These are phyloP conservation scores for Trichomonascus vanleenenianus DNA, from an alignment of 805 yeast genomes.

Conservation along the genomic window DNA sequence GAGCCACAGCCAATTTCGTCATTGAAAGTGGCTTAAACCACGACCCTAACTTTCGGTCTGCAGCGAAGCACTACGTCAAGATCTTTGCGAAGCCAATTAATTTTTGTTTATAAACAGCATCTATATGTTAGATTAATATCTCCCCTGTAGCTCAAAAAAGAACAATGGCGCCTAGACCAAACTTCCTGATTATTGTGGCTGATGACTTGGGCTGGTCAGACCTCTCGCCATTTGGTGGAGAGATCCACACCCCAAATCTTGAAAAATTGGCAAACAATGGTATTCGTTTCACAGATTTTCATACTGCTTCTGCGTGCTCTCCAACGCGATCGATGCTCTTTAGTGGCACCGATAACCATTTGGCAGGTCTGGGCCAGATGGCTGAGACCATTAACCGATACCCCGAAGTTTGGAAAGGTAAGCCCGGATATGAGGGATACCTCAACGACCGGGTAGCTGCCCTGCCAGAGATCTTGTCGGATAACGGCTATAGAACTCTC, in stretches of 20 bases:
- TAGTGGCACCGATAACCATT: constrained; percentile 55
- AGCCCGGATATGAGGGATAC: constrained; percentile 51
- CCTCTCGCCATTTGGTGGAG: constrained; percentile 42
- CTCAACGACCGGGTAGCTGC: constrained; percentile 46
- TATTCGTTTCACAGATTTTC: constrained; percentile 47
- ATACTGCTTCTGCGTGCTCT: constrained; percentile 58
- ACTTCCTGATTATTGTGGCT: constrained; percentile 48
- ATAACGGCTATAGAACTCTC: constrained; percentile 43
- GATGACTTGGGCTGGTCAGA: constrained; percentile 59
- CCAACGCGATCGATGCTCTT: constrained; percentile 56
- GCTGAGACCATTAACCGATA: constrained; percentile 35
- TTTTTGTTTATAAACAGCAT: too few species aligned
- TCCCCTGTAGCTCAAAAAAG: background rate
- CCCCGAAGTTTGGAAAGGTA: constrained; percentile 35
- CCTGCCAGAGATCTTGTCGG: constrained; percentile 43
- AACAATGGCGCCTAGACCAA: constrained; percentile 29
- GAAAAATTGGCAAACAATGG: constrained; percentile 39
- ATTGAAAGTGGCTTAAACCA: too few species aligned
- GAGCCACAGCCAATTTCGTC: too few species aligned
- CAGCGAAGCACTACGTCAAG: too few species aligned
- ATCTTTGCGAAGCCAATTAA: too few species aligned
- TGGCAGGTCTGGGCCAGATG: constrained; percentile 56
- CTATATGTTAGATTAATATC: too few species aligned
- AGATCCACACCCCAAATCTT: constrained; percentile 48
- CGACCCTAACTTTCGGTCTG: too few species aligned